Percentiles rank a stretch among this genome's conserved stretches.
Conservation (phyloP, 768 basidiomycete species). For the Lyophyllum shimeji region DNA sequence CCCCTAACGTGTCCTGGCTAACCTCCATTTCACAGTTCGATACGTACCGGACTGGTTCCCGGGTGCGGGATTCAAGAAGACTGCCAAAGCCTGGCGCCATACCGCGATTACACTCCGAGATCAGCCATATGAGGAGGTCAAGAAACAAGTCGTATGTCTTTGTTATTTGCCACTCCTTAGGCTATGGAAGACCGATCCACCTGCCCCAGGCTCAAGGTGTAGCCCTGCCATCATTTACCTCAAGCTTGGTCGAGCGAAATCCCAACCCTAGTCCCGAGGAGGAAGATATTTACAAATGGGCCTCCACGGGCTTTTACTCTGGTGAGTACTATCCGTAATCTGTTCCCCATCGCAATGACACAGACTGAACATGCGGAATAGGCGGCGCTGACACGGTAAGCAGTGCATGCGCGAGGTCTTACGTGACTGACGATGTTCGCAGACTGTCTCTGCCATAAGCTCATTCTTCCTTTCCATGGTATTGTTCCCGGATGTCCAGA, state of each 20-base stretch:
- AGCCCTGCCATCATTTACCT: slow-evolving; percentile 30
- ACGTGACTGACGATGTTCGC: background rate
- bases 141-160: slow-evolving; percentile 41
- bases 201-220: slow-evolving; percentile 15
- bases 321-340: slow-evolving; percentile 17
- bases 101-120: slow-evolving; percentile 46
- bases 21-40: slow-evolving; percentile 32
- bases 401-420: background rate
- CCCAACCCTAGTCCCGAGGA: slow-evolving; percentile 29
- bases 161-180: background rate
- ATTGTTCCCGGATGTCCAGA: slow-evolving; percentile 28
- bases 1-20: background rate
- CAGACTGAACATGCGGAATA: background rate
- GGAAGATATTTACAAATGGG: slow-evolving; percentile 42
- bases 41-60: slow-evolving; percentile 58
- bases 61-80: slow-evolving; percentile 51
- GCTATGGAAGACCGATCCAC: background rate
- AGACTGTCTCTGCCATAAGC: slow-evolving; percentile 24
- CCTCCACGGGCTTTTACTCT: slow-evolving; percentile 46
- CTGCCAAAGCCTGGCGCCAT: slow-evolving; percentile 42
- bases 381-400: slow-evolving; percentile 14
- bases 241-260: slow-evolving; percentile 33
- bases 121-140: slow-evolving; percentile 42
- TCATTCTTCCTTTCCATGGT: slow-evolving; percentile 32
- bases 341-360: background rate